These are phyloP conservation scores for Stephanodiscus triporus DNA, from an alignment of 108 stramenopile genomes.

Conservation along the genomic window DNA sequence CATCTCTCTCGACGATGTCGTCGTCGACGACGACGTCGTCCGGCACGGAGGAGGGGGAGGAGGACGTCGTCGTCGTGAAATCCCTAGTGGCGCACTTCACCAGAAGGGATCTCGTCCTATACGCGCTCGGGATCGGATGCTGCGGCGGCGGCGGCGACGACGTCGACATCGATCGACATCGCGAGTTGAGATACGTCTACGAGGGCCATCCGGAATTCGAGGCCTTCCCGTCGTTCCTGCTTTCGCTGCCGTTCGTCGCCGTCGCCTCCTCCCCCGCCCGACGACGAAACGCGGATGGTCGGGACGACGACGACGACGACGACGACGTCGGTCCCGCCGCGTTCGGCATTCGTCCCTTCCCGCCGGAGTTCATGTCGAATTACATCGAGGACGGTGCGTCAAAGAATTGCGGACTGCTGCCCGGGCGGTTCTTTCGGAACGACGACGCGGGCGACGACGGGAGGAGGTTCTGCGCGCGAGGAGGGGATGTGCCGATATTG, in stretches of 20 bases:
- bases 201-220: slow-evolving; percentile 65
- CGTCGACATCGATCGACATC: slow-evolving; percentile 2
- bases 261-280: no score
- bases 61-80: neutral
- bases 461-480: no score
- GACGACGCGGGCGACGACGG: slow-evolving; percentile 15
- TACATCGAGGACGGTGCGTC: slow-evolving; percentile 34
- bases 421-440: slow-evolving; percentile 33
- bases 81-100: slow-evolving; percentile 32
- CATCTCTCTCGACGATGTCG: no score
- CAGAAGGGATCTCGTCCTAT: slow-evolving; percentile 61
- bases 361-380: slow-evolving; percentile 52
- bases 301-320: neutral
- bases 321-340: slow-evolving; percentile 7
- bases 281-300: no score
- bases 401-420: slow-evolving; percentile 41
- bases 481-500: slow-evolving; percentile 61
- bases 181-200: slow-evolving; percentile 64
- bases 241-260: slow-evolving; percentile 62
- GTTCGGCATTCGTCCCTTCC: slow-evolving; percentile 66
- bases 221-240: slow-evolving; percentile 65
- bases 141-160: slow-evolving; percentile 36
- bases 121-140: slow-evolving; percentile 79
- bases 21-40: neutral
- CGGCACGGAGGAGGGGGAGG: neutral